Percentiles rank a stretch among this genome's conserved stretches.
phyloP scores from a whole-genome alignment of 371 early-diverging fungal genomes.

The Thermomucor indicae-seudaticae region DNA sequence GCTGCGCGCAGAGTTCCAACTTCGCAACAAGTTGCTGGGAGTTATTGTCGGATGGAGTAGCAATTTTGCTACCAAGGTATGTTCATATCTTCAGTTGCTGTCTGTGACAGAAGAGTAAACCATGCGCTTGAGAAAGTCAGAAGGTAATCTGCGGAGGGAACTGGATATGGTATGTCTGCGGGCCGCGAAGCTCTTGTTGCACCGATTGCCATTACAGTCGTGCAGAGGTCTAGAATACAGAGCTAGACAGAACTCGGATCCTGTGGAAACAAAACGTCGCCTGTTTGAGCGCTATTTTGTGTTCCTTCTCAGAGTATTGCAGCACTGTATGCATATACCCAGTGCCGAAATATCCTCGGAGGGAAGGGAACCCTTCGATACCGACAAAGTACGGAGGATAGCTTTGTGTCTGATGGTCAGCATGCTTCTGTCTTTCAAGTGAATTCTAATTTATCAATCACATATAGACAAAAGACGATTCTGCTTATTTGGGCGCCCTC shows the following conservation, averaged over 20 bases:
- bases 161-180: constrained; percentile 81
- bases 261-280: constrained; percentile 67
- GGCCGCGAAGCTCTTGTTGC: constrained; percentile 74
- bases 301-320: constrained; percentile 85
- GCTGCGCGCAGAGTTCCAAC: constrained; percentile 75
- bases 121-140: constrained; percentile 19
- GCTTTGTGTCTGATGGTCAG: no score
- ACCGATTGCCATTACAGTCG: constrained; percentile 81
- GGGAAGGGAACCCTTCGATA: no score
- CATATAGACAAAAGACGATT: constrained; percentile 2
- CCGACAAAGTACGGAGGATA: no score
- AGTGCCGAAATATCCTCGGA: no score
- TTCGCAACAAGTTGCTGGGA: constrained; percentile 77
- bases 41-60: constrained; percentile 82
- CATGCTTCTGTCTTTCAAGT: no score
- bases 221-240: no score
- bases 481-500: constrained; percentile 49
- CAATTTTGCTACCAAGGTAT: constrained; percentile 46
- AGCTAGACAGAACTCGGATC: constrained; percentile 58
- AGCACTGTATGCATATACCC: no score
- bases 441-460: neutral
- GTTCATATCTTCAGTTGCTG: no score
- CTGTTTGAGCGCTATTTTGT: constrained; percentile 85
- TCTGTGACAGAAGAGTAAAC: constrained; percentile 3
- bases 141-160: constrained; percentile 71